Conservation (phyloP, 768 basidiomycete species). For the Pisolithus marmoratus region DNA sequence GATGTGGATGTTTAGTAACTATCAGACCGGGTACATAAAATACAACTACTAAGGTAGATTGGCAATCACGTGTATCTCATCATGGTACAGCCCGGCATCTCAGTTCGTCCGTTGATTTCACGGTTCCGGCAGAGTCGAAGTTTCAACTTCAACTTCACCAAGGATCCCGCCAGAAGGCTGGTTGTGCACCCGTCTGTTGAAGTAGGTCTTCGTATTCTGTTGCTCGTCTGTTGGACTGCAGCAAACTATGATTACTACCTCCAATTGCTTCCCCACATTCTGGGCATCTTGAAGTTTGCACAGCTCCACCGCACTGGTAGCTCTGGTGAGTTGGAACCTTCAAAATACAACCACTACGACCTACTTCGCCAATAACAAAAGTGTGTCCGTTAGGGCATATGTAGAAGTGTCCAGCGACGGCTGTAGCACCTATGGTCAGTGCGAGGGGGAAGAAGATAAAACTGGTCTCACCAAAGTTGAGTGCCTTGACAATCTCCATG, state of each 20-base stretch:
- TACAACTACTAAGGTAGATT: background rate
- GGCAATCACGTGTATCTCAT: background rate
- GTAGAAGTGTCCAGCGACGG: slow-evolving; percentile 41
- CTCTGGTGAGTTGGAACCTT: background rate
- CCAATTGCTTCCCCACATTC: slow-evolving; percentile 55
- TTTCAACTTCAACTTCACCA: slow-evolving; percentile 6
- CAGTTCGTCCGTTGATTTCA: background rate
- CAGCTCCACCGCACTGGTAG: slow-evolving; percentile 54
- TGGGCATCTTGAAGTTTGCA: slow-evolving; percentile 41
- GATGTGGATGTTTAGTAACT: too few relatives aligned
- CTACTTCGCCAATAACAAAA: slow-evolving; percentile 53
- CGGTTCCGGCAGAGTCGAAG: background rate
- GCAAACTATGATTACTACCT: slow-evolving; percentile 38
- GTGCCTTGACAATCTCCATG: slow-evolving; percentile 42
- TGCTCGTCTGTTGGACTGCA: slow-evolving; percentile 38
- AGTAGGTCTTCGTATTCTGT: slow-evolving; percentile 45
- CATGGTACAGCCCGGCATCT: background rate
- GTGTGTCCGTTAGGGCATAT: slow-evolving; percentile 56
- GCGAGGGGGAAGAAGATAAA: background rate
- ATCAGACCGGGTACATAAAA: too few relatives aligned
- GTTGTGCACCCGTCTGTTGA: slow-evolving; percentile 19
- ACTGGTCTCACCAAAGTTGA: slow-evolving; percentile 41
- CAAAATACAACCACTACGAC: background rate
- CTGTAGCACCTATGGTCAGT: slow-evolving; percentile 14
- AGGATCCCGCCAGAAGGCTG: slow-evolving; percentile 25